A percentile compares a stretch with the other conserved stretches of the same genome.
These are phyloP conservation scores for Leishmania lainsoni DNA, from an alignment of 208 protist genomes.

Conservation along the genomic window DNA sequence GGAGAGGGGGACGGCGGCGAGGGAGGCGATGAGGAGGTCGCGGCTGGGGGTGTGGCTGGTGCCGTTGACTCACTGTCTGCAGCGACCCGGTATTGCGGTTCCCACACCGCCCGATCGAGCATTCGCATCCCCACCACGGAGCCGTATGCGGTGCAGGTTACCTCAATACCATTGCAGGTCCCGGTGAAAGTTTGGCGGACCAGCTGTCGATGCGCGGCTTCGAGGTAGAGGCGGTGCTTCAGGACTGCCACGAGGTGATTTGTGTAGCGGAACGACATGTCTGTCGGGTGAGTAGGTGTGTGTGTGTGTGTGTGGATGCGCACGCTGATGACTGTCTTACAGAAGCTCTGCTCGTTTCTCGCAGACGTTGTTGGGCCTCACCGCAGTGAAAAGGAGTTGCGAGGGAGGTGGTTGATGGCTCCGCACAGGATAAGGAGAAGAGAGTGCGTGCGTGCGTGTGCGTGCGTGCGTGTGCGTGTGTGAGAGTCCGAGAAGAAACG, in stretches of 20 bases:
- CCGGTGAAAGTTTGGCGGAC: slow-evolving; percentile 63
- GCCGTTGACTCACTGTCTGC: not conserved
- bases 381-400: not conserved
- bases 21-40: slow-evolving; percentile 1
- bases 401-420: too few species aligned
- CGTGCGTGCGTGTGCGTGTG: too few species aligned
- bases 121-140: slow-evolving; percentile 63
- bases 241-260: slow-evolving; percentile 83
- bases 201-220: slow-evolving; percentile 66
- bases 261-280: slow-evolving; percentile 90
- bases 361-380: not conserved
- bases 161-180: slow-evolving; percentile 74
- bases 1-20: not conserved
- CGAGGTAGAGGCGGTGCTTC: slow-evolving; percentile 80
- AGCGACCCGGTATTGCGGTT: slow-evolving; percentile 51
- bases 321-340: not conserved
- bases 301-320: not conserved
- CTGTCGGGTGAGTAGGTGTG: not conserved
- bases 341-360: not conserved
- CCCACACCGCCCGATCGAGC: slow-evolving; percentile 56
- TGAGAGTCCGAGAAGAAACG: too few species aligned
- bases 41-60: not conserved
- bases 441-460: not conserved
- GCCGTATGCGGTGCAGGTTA: slow-evolving; percentile 77
- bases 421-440: not conserved